phyloP scores from a whole-genome alignment of 2,329 filamentous ascomycete genomes.

The Waltergamsia citrina region DNA sequence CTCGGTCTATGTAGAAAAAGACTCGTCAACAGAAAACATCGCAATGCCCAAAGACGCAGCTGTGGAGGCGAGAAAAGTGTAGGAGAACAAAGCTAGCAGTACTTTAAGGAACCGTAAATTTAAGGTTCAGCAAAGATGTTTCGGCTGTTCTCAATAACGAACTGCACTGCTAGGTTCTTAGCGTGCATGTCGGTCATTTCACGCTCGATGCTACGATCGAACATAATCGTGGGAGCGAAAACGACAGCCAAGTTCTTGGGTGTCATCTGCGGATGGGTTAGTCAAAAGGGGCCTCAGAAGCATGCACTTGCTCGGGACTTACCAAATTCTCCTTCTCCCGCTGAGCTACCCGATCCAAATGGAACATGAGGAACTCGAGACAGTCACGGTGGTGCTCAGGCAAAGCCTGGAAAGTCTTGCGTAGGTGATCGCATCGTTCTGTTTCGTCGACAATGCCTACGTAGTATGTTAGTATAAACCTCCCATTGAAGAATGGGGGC shows the following conservation, averaged over 20 bases:
- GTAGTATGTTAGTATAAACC: constrained; percentile 11
- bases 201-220: constrained; percentile 77
- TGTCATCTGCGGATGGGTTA: constrained; percentile 60
- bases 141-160: constrained; percentile 83
- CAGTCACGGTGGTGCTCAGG: constrained; percentile 80
- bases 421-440: constrained; percentile 63
- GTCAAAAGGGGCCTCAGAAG: not conserved
- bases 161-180: constrained; percentile 88
- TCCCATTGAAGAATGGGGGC: not conserved
- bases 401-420: constrained; percentile 65
- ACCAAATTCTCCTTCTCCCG: constrained; percentile 79
- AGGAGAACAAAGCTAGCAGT: too few relatives aligned
- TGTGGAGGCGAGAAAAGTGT: too few relatives aligned
- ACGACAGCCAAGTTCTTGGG: constrained; percentile 94
- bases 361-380: constrained; percentile 88
- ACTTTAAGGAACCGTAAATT: not conserved
- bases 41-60: too few relatives aligned
- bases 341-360: constrained; percentile 77
- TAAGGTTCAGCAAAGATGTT: constrained; percentile 57
- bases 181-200: constrained; percentile 95
- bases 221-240: constrained; percentile 96
- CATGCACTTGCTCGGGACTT: constrained; percentile 19
- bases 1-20: too few relatives aligned
- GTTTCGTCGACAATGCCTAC: constrained; percentile 54
- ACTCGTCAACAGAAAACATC: too few relatives aligned